Evolutionary conservation across 2,329 filamentous ascomycete species (phyloP).

Genomic region (Exutisphaerella laricina): DNA sequence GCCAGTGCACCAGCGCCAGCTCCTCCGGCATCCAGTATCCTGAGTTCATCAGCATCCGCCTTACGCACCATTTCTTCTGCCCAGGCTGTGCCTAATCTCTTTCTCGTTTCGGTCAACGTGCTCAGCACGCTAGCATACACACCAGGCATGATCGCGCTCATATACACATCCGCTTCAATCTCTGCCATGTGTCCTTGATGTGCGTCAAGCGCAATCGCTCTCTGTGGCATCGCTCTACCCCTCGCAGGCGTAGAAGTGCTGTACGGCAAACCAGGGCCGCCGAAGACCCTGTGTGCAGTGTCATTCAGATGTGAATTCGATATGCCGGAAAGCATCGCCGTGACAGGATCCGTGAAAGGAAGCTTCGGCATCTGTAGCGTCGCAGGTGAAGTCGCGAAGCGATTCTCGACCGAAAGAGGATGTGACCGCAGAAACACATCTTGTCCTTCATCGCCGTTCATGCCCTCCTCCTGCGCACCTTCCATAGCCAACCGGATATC

Average conservation of each 20-base stretch:
- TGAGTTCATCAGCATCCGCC: constrained; percentile 49
- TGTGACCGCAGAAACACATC: constrained; percentile 56
- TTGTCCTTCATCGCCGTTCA: constrained; percentile 38
- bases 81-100: constrained; percentile 67
- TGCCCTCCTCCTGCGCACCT: constrained; percentile 49
- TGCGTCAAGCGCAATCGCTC: constrained; percentile 59
- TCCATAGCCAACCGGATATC: constrained; percentile 29
- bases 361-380: constrained; percentile 69
- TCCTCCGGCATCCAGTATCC: constrained; percentile 67
- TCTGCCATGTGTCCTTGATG: constrained; percentile 63
- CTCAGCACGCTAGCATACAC: constrained; percentile 64
- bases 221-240: constrained; percentile 55
- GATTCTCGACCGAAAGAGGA: constrained; percentile 66
- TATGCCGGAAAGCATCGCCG: constrained; percentile 55
- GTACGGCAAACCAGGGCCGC: constrained; percentile 68
- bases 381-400: constrained; percentile 65
- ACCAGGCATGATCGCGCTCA: constrained; percentile 64
- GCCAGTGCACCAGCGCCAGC: constrained; percentile 69
- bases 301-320: constrained; percentile 69
- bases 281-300: constrained; percentile 68
- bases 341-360: constrained; percentile 65
- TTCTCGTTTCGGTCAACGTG: constrained; percentile 66
- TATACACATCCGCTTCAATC: constrained; percentile 68
- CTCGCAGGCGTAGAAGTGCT: constrained; percentile 64
- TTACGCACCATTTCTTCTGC: constrained; percentile 57